Percentiles rank a stretch among this genome's conserved stretches.
These are phyloP conservation scores for Colletotrichum sojae DNA, from an alignment of 2,329 filamentous ascomycete species.

Conservation along the genomic window DNA sequence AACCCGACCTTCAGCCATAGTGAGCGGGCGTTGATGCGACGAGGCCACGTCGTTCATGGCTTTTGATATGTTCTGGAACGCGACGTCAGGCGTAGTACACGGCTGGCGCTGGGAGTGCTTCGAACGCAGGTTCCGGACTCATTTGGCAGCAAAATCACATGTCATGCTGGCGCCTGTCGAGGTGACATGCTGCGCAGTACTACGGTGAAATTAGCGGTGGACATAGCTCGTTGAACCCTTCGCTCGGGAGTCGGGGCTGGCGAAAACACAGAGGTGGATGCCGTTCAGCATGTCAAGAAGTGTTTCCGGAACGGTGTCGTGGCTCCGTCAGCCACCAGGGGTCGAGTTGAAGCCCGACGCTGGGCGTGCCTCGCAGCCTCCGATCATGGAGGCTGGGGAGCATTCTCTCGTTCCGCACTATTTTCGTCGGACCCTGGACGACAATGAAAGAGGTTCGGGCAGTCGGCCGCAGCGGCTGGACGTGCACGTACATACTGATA, in stretches of 20 bases:
- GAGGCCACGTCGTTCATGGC: neutral
- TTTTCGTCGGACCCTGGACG: conserved; percentile 36
- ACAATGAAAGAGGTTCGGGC: too few relatives aligned
- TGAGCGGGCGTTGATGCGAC: neutral
- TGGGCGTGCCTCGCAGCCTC: conserved; percentile 34
- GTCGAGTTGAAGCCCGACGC: conserved; percentile 6
- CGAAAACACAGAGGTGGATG: conserved; percentile 8
- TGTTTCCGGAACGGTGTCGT: conserved; percentile 17
- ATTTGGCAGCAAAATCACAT: conserved; percentile 25
- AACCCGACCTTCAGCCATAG: neutral
- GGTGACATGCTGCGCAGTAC: conserved; percentile 13
- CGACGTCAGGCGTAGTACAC: neutral
- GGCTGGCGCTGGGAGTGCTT: conserved; percentile 2
- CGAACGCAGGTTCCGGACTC: neutral
- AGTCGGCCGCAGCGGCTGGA: conserved; percentile 21
- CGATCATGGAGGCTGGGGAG: conserved; percentile 38
- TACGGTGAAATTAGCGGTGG: conserved; percentile 33
- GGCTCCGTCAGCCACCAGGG: conserved; percentile 16
- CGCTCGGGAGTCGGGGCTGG: neutral
- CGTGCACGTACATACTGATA: conserved; percentile 1
- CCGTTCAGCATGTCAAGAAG: conserved; percentile 13
- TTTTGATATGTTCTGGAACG: conserved; percentile 11
- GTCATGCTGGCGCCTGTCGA: conserved; percentile 15
- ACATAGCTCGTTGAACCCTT: conserved; percentile 34
- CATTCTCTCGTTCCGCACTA: conserved; percentile 34